phyloP scores from a whole-genome alignment of 1,284 basidiomycete genomes.

The Ceratobasidium sp. region DNA sequence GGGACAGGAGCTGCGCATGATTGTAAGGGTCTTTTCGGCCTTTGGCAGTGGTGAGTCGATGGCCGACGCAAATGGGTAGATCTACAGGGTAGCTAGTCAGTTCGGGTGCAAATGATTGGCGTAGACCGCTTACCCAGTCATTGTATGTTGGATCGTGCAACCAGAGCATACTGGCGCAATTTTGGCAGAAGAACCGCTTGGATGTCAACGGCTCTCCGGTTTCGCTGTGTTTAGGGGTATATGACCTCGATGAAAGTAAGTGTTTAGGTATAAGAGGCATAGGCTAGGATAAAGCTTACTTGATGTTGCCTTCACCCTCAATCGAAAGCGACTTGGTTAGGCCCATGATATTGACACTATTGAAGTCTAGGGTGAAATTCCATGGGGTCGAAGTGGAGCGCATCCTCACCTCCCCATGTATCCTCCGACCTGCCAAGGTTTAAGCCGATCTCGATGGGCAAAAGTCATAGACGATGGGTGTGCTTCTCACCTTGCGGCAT shows the following conservation, averaged over 20 bases:
- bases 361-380: not conserved
- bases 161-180: slow-evolving; percentile 40
- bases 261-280: not conserved
- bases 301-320: slow-evolving; percentile 24
- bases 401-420: slow-evolving; percentile 32
- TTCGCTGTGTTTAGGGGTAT: slow-evolving; percentile 32
- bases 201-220: slow-evolving; percentile 31
- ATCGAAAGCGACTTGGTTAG: slow-evolving; percentile 35
- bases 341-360: slow-evolving; percentile 35
- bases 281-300: not conserved
- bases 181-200: slow-evolving; percentile 35
- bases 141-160: slow-evolving; percentile 33
- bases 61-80: slow-evolving; percentile 32
- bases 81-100: not conserved
- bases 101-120: not conserved
- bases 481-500: slow-evolving; percentile 26
- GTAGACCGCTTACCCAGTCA: slow-evolving; percentile 15
- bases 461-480: too few relatives aligned
- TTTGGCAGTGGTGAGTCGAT: slow-evolving; percentile 33
- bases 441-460: not conserved
- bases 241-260: not conserved
- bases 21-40: slow-evolving; percentile 26
- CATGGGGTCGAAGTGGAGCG: not conserved
- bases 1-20: slow-evolving; percentile 38
- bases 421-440: slow-evolving; percentile 19